A percentile compares a stretch with the other conserved stretches of the same genome.
Conservation (phyloP, 2,329 filamentous ascomycete genomes). For the Coniochaeta prunicola region DNA sequence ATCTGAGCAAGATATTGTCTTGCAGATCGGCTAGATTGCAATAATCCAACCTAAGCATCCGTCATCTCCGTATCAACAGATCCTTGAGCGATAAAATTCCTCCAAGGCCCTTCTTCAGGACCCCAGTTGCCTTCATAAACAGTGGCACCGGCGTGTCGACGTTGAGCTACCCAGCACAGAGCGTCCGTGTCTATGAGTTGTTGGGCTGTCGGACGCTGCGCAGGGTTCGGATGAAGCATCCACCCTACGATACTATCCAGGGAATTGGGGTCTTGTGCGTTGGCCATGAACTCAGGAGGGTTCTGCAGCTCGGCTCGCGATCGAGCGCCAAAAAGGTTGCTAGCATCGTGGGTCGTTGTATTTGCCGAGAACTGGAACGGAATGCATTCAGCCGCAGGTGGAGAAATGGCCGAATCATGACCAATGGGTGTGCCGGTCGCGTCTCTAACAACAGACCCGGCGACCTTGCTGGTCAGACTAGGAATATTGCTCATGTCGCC, state of each 20-base stretch:
- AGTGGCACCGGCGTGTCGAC: conserved; percentile 81
- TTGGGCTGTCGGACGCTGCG: conserved; percentile 64
- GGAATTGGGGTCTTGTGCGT: conserved; percentile 62
- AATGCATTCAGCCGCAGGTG: conserved; percentile 2
- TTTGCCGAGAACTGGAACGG: background rate
- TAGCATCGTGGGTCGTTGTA: conserved; percentile 23
- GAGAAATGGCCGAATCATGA: conserved; percentile 17
- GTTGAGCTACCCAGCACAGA: conserved; percentile 69
- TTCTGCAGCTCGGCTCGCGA: conserved; percentile 45
- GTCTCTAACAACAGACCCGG: conserved; percentile 65
- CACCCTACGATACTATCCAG: conserved; percentile 78
- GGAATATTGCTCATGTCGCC: conserved; percentile 87
- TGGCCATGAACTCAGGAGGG: conserved; percentile 85
- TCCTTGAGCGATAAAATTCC: conserved; percentile 11
- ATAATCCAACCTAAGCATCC: conserved; percentile 34
- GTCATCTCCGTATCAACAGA: conserved; percentile 50
- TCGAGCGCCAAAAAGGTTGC: conserved; percentile 37
- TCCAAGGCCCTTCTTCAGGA: conserved; percentile 45
- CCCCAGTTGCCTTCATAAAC: conserved; percentile 97
- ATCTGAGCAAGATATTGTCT: conserved; percentile 17
- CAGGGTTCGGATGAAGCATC: conserved; percentile 77
- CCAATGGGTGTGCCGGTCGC: conserved; percentile 61
- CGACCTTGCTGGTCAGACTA: conserved; percentile 74
- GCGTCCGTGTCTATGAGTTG: conserved; percentile 68
- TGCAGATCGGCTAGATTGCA: conserved; percentile 8